phyloP scores from a whole-genome alignment of 176 grass and related monocot species.

The Olyra latifolia region DNA sequence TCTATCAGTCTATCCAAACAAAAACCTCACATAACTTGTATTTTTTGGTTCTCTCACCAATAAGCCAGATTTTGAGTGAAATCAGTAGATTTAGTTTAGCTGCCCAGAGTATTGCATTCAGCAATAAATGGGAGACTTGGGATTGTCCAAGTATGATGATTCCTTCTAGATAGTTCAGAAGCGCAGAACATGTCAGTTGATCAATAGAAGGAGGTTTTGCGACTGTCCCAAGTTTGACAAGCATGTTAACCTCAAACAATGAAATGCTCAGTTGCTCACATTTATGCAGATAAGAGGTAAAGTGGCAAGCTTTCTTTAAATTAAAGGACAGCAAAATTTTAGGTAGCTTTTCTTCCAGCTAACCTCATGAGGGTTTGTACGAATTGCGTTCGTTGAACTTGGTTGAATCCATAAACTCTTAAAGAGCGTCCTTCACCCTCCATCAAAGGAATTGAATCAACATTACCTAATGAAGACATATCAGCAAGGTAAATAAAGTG shows the following conservation, averaged over 20 bases:
- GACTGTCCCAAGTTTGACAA: background rate
- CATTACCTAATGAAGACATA: conserved; percentile 46
- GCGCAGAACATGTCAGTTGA: background rate
- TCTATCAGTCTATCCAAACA: conserved; percentile 4
- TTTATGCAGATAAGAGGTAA: conserved; percentile 7
- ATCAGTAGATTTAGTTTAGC: background rate
- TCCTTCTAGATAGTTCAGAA: background rate
- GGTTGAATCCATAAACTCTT: conserved; percentile 93
- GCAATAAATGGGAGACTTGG: background rate
- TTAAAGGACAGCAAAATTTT: conserved; percentile 1
- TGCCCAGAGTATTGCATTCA: background rate
- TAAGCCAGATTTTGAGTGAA: conserved; percentile 2
- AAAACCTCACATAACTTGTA: conserved; percentile 13
- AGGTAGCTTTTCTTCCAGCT: conserved; percentile 19
- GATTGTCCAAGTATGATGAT: background rate
- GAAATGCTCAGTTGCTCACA: background rate
- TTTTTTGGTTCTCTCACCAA: background rate
- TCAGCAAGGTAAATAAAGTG: conserved; percentile 29
- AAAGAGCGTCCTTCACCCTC: conserved; percentile 85
- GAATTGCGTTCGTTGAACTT: conserved; percentile 73
- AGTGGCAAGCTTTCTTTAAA: background rate
- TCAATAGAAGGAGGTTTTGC: background rate
- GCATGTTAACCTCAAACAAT: background rate
- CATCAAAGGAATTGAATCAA: conserved; percentile 85
- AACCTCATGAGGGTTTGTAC: conserved; percentile 86